These are phyloP conservation scores for Stephanodiscus minutulus DNA, from an alignment of 108 stramenopile genomes.

Conservation along the genomic window DNA sequence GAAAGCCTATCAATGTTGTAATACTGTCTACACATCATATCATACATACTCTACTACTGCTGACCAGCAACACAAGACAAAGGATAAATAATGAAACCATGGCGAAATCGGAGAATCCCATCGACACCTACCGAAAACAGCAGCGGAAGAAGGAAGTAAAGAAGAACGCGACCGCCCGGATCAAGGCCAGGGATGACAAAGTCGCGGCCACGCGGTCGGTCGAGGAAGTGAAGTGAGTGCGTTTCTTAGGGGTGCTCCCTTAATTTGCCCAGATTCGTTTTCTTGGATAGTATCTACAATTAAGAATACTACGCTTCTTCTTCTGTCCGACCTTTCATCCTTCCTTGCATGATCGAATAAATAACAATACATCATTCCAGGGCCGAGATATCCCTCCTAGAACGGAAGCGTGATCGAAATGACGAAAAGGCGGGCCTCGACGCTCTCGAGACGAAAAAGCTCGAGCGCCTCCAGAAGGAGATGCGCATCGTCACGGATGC, in stretches of 20 bases:
- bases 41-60: too few species aligned
- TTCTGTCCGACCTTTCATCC: too few species aligned
- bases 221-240: slow-evolving; percentile 47
- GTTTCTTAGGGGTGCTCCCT: too few species aligned
- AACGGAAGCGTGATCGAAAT: slow-evolving; percentile 33
- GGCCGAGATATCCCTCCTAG: slow-evolving; percentile 28
- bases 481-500: slow-evolving; percentile 59
- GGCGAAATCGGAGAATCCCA: slow-evolving; percentile 47
- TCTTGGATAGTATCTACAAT: too few species aligned
- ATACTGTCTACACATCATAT: too few species aligned
- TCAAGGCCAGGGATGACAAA: slow-evolving; percentile 70
- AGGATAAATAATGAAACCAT: too few species aligned
- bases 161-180: slow-evolving; percentile 75
- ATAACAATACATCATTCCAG: not conserved
- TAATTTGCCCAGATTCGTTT: too few species aligned
- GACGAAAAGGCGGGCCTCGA: slow-evolving; percentile 29
- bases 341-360: not conserved
- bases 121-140: slow-evolving; percentile 49
- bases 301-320: too few species aligned
- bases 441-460: slow-evolving; percentile 45
- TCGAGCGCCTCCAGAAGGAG: slow-evolving; percentile 78
- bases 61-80: too few species aligned
- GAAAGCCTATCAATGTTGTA: too few species aligned
- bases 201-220: slow-evolving; percentile 69
- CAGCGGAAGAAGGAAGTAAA: slow-evolving; percentile 70